These are phyloP conservation scores for Aspergillus haitiensis DNA, from an alignment of 495 filamentous ascomycete species.

Conservation along the genomic window DNA sequence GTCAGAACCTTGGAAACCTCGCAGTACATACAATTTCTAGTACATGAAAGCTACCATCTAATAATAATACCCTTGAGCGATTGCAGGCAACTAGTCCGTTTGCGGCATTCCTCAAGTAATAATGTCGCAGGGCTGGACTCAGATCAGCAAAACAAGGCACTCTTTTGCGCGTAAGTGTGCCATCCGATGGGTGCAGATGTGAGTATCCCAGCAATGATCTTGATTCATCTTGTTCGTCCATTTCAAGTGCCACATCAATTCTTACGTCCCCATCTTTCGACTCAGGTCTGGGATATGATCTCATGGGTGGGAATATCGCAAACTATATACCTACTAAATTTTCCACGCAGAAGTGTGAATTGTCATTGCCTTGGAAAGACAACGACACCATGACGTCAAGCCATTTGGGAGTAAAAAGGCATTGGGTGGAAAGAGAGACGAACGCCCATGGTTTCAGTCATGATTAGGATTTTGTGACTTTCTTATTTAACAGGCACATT, in stretches of 20 bases:
- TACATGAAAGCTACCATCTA: not conserved
- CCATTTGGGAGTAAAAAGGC: not conserved
- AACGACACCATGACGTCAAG: conserved; percentile 33
- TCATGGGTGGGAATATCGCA: conserved; percentile 7
- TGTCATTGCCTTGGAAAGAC: conserved; percentile 5
- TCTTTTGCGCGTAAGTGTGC: too few species aligned
- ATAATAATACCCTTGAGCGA: not conserved
- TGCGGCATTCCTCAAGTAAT: not conserved
- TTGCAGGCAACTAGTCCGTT: not conserved
- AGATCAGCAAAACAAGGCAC: not conserved
- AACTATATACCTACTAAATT: not conserved
- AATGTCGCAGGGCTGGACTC: not conserved
- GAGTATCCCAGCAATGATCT: too few species aligned
- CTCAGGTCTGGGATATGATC: conserved; percentile 7
- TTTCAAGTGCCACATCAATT: not conserved
- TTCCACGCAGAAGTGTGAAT: not conserved
- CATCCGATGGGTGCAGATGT: too few species aligned
- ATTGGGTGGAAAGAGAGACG: not conserved
- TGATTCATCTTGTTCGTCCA: not conserved
- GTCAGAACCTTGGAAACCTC: too few species aligned
- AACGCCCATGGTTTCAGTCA: not conserved
- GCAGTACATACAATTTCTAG: not conserved
- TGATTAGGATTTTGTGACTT: not conserved
- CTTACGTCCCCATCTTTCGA: not conserved
- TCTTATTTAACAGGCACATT: not conserved